Evolutionary conservation across 2,329 filamentous ascomycete genomes (phyloP).

Genomic region (Emergomyces orientalis): DNA sequence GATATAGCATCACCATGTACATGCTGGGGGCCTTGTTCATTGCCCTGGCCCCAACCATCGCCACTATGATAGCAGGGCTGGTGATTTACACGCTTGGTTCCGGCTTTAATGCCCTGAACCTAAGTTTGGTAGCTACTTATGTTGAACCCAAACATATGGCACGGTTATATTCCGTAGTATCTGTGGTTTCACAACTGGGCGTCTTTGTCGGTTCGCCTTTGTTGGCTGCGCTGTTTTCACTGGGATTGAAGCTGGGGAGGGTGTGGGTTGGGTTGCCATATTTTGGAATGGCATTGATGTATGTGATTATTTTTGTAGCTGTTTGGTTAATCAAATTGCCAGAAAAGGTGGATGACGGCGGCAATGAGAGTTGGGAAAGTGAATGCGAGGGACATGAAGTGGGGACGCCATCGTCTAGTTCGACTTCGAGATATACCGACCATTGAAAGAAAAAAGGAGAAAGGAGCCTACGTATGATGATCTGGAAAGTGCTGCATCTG

Average conservation of each 20-base stretch:
- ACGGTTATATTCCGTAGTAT: conserved; percentile 42
- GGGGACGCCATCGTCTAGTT: neutral
- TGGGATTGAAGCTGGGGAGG: conserved; percentile 39
- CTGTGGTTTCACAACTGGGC: conserved; percentile 41
- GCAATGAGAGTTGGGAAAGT: neutral
- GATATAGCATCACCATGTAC: conserved; percentile 37
- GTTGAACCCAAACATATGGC: conserved; percentile 42
- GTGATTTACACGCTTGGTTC: conserved; percentile 42
- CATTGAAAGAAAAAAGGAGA: neutral
- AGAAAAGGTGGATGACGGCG: neutral
- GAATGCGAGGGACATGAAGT: neutral
- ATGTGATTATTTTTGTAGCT: conserved; percentile 16
- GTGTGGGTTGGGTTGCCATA: conserved; percentile 43
- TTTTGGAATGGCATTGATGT: conserved; percentile 31
- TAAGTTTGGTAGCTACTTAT: conserved; percentile 40
- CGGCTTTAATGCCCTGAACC: conserved; percentile 40
- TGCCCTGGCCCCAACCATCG: conserved; percentile 37
- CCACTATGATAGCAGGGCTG: conserved; percentile 37
- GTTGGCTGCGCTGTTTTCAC: conserved; percentile 39
- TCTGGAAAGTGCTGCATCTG: neutral
- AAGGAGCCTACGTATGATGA: neutral
- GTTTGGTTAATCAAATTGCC: conserved; percentile 13
- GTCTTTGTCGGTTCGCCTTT: conserved; percentile 40
- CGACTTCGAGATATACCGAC: neutral
- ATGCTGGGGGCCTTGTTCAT: conserved; percentile 39